Base-by-base conservation (phyloP, 164 flowering plant species). In the Cinnamomum chago region DNA sequence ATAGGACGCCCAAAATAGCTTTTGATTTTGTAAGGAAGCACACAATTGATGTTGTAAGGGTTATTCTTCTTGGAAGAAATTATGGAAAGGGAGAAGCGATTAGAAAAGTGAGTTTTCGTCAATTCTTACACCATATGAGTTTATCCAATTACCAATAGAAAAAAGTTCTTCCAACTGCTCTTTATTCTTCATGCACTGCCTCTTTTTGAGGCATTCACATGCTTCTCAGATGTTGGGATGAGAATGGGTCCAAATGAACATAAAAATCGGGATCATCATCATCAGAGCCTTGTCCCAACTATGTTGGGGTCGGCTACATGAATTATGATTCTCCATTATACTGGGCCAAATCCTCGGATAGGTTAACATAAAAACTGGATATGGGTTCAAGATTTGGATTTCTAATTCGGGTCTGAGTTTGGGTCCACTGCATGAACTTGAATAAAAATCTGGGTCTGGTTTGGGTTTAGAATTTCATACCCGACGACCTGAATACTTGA, bases 1-100 rank as follows among this genome's bases (percentile, higher is more conserved):
- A 96, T 88, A 89, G 84, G 65, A 96, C 99, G 55, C 87, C 84
- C 67, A 84, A 82, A 82, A 86, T 96, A 78, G 99, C 98, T 65
- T 91, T 92, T 86, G 92, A 91, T 24, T 94, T 84, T 81, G 93
- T 92, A n/a, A 87, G 85, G 78, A 96, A 82, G 67, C 82, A 92
- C 82, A 78, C 85, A 20, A 86, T 94, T 33, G 95, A 94, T 67
- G 87, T 82, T 76, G 93, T 92, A 47, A 91, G 99, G 82, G 89
- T 94, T 75, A 82, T 96, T 70, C 95, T 88, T 76, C 97, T 96
- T 73, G 95, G 98, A 66, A 89, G 79, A 79, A 96, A 96, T 82
- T 86, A 88, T 74, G 97, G 99, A 62, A 96, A 96, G 83, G 99
- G 99, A 79, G 98, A 92, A 85, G 97, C 98, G 68, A 89, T 94